Evolutionary conservation across 2,329 filamentous ascomycete genomes (phyloP), one percentile per base, ranked within the genome.

Genomic region (Amesomyces nigricolor): DNA sequence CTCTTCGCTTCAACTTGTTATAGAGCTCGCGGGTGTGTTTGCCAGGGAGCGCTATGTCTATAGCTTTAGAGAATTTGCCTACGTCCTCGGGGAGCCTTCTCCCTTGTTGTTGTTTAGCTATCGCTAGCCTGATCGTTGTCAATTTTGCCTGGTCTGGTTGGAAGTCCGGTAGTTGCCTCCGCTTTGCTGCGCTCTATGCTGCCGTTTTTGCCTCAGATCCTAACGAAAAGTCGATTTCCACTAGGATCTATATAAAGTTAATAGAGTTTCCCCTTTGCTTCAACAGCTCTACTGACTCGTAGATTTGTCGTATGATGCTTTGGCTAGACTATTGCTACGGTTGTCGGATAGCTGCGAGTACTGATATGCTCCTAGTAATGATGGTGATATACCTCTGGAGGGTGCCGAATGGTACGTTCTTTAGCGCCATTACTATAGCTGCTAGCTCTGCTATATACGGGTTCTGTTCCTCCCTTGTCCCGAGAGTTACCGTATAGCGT

Each of bases 271-370:
- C 54, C 43, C 44, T 48, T 17, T 44, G 48, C 14, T 47, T 16
- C 16, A 30, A 43, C n/a, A 56, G 32, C 7, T 29, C 44, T 11
- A 48, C 26, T 14, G 29, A 43, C 7, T 56, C 17, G 30, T 56
- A 52, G 40, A 56, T 56, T 52, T 56, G 35, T 37, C 29, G 43
- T 56, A 56, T 56, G 26, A 29, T 47, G 19, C 40, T 22, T 55
- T 55, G 47, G 53, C 53, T 48, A 19, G 17, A 19, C 17, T 19
- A 3, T 19, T 19, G 17, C 17, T 3, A 3, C 17, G 17, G 17
- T 19, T 19, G 47, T 42, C 38, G 38, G 40, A 57, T 38, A 14
- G 45, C 51, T 49, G 37, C 56, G 10, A 58, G 43, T 37, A 51
- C 46, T 19, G 45, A 57, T 19, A 40, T 39, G 38, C 43, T 57